Evolutionary conservation across 2,329 filamentous ascomycete genomes (phyloP), one percentile per base, ranked within the genome.

Genomic region (Sporothrix phasma): DNA sequence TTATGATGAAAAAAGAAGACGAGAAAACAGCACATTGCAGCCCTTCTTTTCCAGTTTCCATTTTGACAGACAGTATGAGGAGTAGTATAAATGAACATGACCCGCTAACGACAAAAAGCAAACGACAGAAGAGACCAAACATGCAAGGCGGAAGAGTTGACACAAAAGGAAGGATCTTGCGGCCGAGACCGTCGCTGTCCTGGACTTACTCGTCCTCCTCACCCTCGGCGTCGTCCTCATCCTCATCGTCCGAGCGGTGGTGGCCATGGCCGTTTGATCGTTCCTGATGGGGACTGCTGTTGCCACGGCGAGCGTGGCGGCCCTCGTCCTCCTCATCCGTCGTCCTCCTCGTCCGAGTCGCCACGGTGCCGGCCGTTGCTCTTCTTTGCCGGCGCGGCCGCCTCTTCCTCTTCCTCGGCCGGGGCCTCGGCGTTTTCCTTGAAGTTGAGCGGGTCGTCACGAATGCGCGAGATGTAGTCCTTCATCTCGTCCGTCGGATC

Each of bases 401-500:
- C 51, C 5, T 54, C 54, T 11, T 51, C 64, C 17, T 45, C 64
- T 7, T 72, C 74, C 17, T 72, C 73, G 2, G 70, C n/a, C n/a
- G n/a, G n/a, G n/a, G n/a, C 70, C 37, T 67, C 65, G n/a, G 41
- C 71, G 70, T 26, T 73, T 29, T 79, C 76, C 22, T 78, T 72
- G 67, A 75, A 78, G 22, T 80, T 80, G 31, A 82, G 78, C 3
- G 83, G 83, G 66, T 83, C 75, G 24, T 77, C 76, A 70, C 78
- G 79, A 74, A 80, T 86, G 61, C 76, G 71, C 64, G 77, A 77
- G 74, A 85, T 81, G 66, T 79, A 76, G n/a, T 75, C 75, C 51
- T 73, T 75, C 71, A 83, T 79, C 15, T 81, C 78, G 53, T 84
- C 82, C 34, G 76, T 77, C 7, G 84, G 83, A 47, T 85, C 82